These are phyloP conservation scores for Metroxylon sagu DNA, from an alignment of 176 grass and related monocot genomes.

Conservation along the genomic window DNA sequence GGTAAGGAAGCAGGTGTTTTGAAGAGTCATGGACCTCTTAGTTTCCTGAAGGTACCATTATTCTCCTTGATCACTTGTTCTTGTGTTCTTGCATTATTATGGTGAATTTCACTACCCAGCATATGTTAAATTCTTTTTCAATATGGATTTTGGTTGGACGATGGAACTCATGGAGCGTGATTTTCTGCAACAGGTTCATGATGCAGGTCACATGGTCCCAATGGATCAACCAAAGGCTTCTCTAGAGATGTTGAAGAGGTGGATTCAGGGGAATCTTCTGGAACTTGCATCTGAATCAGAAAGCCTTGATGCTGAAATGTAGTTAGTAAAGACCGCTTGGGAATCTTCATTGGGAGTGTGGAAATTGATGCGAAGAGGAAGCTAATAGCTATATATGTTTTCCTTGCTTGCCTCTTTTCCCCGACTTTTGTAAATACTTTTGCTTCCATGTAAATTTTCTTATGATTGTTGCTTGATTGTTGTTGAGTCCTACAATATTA, in stretches of 20 bases:
- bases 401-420: no score
- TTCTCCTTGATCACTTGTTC: not conserved
- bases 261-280: constrained; percentile 49
- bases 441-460: no score
- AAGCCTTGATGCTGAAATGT: constrained; percentile 32
- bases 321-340: not conserved
- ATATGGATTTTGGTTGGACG: no score
- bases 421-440: no score
- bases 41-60: constrained; percentile 74
- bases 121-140: no score
- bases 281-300: constrained; percentile 8
- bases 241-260: constrained; percentile 85
- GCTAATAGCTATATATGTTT: no score
- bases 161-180: no score
- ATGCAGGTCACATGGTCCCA: constrained; percentile 91
- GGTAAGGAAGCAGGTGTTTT: constrained; percentile 70
- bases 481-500: no score
- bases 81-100: not conserved
- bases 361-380: no score
- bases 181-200: constrained; percentile 45
- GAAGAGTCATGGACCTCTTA: constrained; percentile 70
- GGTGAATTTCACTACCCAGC: not conserved
- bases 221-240: constrained; percentile 93
- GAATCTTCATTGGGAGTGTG: no score
- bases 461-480: no score